Conservation (phyloP, 2,329 filamentous ascomycete genomes). For the Aspergillus floridensis region DNA sequence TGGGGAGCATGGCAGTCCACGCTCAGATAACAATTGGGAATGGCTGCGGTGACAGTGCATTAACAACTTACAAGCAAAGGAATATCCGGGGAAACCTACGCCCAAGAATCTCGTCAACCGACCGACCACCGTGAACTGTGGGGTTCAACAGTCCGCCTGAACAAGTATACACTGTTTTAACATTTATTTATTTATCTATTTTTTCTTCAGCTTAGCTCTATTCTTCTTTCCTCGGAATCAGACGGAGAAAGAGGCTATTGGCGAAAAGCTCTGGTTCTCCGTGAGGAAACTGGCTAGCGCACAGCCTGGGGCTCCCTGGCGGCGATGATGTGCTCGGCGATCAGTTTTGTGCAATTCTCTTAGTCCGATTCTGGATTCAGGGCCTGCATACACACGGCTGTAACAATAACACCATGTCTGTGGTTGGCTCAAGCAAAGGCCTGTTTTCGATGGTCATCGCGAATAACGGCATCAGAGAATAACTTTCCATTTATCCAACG, state of each 20-base stretch:
- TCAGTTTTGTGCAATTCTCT: constrained; percentile 19
- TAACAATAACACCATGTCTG: background rate
- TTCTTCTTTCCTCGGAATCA: too few species aligned
- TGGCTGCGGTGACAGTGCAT: background rate
- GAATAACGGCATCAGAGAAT: constrained; percentile 8
- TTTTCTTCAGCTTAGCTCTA: too few species aligned
- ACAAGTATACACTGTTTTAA: too few species aligned
- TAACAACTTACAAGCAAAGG: background rate
- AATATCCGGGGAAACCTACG: background rate
- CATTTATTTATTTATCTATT: too few species aligned
- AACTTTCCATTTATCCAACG: background rate
- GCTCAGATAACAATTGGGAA: background rate
- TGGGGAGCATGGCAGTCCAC: background rate
- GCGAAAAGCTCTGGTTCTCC: background rate
- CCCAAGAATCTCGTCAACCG: too few species aligned
- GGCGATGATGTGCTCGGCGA: constrained; percentile 26
- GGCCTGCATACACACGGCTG: background rate
- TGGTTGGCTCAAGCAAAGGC: constrained; percentile 5
- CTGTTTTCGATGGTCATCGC: constrained; percentile 1
- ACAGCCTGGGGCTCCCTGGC: background rate
- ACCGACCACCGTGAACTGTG: too few species aligned
- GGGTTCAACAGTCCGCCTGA: too few species aligned
- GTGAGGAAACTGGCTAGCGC: background rate
- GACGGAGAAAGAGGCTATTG: background rate
- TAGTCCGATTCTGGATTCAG: constrained; percentile 13